Conservation (phyloP, 345 rosid species). For the Hypericum perforatum region DNA sequence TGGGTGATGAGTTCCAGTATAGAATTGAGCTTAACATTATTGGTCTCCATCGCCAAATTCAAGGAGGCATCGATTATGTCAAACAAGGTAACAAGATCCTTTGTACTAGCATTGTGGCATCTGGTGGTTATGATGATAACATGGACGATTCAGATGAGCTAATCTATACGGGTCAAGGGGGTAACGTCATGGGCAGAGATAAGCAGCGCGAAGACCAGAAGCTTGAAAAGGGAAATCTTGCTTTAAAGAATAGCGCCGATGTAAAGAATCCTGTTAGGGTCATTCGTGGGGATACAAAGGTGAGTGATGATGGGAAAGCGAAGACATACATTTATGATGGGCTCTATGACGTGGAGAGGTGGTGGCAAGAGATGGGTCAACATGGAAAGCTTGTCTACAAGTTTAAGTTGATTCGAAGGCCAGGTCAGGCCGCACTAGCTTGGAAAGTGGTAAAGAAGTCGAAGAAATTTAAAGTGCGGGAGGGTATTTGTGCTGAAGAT, state of each 20-base stretch:
- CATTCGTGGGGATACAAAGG: slow-evolving; percentile 7
- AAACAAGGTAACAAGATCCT: slow-evolving; percentile 14
- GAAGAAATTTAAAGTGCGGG: slow-evolving; percentile 30
- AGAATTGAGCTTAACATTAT: slow-evolving; percentile 59
- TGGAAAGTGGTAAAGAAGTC: slow-evolving; percentile 66
- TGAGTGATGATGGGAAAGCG: background rate
- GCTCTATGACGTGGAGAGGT: slow-evolving; percentile 10
- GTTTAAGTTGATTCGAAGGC: slow-evolving; percentile 7
- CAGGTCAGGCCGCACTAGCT: slow-evolving; percentile 26
- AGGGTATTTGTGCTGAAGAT: slow-evolving; percentile 54
- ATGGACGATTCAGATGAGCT: slow-evolving; percentile 9
- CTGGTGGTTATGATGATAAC: slow-evolving; percentile 6
- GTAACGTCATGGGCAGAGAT: background rate
- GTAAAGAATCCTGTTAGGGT: slow-evolving; percentile 15
- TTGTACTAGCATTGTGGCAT: slow-evolving; percentile 17
- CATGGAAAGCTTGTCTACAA: slow-evolving; percentile 5
- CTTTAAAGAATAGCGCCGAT: slow-evolving; percentile 14
- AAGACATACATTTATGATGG: slow-evolving; percentile 14
- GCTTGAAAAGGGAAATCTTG: slow-evolving; percentile 17
- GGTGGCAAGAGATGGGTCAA: background rate
- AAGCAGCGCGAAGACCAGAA: slow-evolving; percentile 10
- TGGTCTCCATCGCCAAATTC: slow-evolving; percentile 61
- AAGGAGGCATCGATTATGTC: slow-evolving; percentile 70
- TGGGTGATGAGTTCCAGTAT: slow-evolving; percentile 79
- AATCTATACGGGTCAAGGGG: slow-evolving; percentile 18